Evolutionary conservation across 192 early-diverging fungal species (phyloP).

Genomic region (Backusella parvicylindrica): DNA sequence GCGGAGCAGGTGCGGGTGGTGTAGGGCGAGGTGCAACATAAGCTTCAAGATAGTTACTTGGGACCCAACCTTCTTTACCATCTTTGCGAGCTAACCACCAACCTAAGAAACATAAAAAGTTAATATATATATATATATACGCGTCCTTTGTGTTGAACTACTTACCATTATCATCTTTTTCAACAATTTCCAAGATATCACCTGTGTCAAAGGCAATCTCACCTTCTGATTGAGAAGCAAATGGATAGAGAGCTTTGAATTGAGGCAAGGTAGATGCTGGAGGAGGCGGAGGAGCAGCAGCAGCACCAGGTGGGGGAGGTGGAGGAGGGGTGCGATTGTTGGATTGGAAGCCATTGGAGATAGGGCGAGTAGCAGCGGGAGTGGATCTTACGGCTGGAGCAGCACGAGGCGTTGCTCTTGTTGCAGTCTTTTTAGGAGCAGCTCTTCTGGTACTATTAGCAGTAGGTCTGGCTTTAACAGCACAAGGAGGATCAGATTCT

Average conservation of each 20-base stretch:
- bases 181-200: conserved; percentile 64
- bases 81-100: conserved; percentile 59
- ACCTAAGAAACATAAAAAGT: conserved; percentile 29
- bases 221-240: conserved; percentile 55
- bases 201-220: conserved; percentile 65
- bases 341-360: conserved; percentile 6
- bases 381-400: background rate
- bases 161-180: conserved; percentile 59
- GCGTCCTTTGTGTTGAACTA: conserved; percentile 32
- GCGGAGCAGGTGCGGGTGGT: conserved; percentile 41
- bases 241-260: conserved; percentile 70
- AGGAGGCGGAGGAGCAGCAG: conserved; percentile 38
- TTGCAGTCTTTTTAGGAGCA: background rate
- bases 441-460: background rate
- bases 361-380: background rate
- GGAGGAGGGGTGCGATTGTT: conserved; percentile 34
- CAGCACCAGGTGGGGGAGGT: conserved; percentile 57
- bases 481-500: conserved; percentile 31
- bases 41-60: conserved; percentile 75
- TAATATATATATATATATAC: background rate
- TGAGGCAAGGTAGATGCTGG: conserved; percentile 42
- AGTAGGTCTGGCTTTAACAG: conserved; percentile 23
- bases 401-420: background rate
- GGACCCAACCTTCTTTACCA: conserved; percentile 69
- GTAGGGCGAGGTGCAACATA: conserved; percentile 40